Percentiles rank a stretch among this genome's conserved stretches.
phyloP scores from a whole-genome alignment of 2,329 filamentous ascomycete genomes.

The Onygenales sp. region DNA sequence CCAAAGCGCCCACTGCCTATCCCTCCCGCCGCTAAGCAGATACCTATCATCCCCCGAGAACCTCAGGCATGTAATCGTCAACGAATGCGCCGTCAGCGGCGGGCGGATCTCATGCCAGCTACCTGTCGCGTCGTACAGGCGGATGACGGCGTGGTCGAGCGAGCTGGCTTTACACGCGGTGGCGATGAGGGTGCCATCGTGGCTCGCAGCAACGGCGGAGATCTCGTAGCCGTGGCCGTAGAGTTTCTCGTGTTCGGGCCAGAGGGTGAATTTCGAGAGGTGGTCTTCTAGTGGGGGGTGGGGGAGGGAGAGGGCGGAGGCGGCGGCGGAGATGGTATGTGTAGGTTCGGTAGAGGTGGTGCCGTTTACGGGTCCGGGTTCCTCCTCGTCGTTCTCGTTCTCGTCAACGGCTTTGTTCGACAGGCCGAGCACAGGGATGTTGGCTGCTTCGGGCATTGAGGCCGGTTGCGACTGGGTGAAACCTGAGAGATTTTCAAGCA shows the following conservation, averaged over 20 bases:
- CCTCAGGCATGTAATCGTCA: conserved; percentile 73
- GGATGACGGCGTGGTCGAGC: conserved; percentile 86
- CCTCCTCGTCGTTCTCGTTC: conserved; percentile 42
- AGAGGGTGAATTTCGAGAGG: conserved; percentile 80
- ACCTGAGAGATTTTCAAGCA: conserved; percentile 60
- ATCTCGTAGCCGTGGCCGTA: conserved; percentile 98
- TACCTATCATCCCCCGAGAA: conserved; percentile 68
- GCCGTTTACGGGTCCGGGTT: conserved; percentile 28
- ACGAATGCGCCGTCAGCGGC: conserved; percentile 69
- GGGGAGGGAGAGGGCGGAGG: conserved; percentile 52
- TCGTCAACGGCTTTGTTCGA: conserved; percentile 85
- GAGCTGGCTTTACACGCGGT: conserved; percentile 91
- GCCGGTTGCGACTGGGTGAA: conserved; percentile 36
- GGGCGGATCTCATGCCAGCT: conserved; percentile 83
- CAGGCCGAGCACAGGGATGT: conserved; percentile 87
- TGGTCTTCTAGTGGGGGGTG: conserved; percentile 84
- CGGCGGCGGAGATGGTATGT: conserved; percentile 27
- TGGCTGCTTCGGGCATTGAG: conserved; percentile 71
- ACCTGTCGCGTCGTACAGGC: conserved; percentile 69
- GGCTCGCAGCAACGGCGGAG: conserved; percentile 69
- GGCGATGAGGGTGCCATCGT: conserved; percentile 67
- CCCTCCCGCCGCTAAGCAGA: conserved; percentile 80
- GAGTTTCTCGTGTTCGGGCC: conserved; percentile 92
- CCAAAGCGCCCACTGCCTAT: conserved; percentile 86
- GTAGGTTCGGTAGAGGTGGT: conserved; percentile 29